These are phyloP conservation scores for Aspergillus phoenicis DNA, from an alignment of 2,329 filamentous ascomycete species.

Conservation along the genomic window DNA sequence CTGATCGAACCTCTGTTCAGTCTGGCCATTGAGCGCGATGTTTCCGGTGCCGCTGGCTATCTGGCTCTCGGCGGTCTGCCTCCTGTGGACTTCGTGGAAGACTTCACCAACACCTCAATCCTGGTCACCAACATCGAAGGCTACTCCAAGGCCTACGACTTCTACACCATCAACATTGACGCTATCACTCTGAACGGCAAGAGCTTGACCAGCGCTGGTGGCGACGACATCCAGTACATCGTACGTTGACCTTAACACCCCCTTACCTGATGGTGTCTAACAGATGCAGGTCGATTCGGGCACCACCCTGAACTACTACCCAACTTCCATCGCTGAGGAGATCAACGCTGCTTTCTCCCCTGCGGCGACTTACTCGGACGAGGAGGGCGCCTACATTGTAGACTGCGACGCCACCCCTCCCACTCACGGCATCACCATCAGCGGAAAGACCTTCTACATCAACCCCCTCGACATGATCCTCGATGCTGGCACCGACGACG, in stretches of 20 bases:
- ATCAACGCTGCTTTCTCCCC: slow-evolving; percentile 47
- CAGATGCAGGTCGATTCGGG: slow-evolving; percentile 25
- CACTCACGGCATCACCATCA: slow-evolving; percentile 45
- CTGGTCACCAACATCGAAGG: slow-evolving; percentile 21
- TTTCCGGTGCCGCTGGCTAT: slow-evolving; percentile 17
- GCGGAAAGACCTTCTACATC: slow-evolving; percentile 34
- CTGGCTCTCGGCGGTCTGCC: slow-evolving; percentile 25
- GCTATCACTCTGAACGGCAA: slow-evolving; percentile 15
- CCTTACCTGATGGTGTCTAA: not conserved
- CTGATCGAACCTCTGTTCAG: slow-evolving; percentile 15
- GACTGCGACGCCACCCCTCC: slow-evolving; percentile 47
- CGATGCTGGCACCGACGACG: slow-evolving; percentile 18
- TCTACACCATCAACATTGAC: slow-evolving; percentile 24
- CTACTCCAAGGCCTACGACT: slow-evolving; percentile 18
- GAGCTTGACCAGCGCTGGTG: slow-evolving; percentile 6
- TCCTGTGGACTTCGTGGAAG: slow-evolving; percentile 11
- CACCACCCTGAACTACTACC: slow-evolving; percentile 41
- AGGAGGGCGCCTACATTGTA: slow-evolving; percentile 42
- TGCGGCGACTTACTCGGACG: slow-evolving; percentile 36
- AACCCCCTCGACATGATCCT: slow-evolving; percentile 34
- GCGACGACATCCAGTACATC: slow-evolving; percentile 13
- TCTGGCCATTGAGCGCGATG: slow-evolving; percentile 44
- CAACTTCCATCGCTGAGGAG: slow-evolving; percentile 35
- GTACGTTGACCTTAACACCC: not conserved
- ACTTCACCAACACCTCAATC: slow-evolving; percentile 22